These are phyloP conservation scores for Blepharisma stoltei DNA, from an alignment of 73 alveolate genomes.

Conservation along the genomic window DNA sequence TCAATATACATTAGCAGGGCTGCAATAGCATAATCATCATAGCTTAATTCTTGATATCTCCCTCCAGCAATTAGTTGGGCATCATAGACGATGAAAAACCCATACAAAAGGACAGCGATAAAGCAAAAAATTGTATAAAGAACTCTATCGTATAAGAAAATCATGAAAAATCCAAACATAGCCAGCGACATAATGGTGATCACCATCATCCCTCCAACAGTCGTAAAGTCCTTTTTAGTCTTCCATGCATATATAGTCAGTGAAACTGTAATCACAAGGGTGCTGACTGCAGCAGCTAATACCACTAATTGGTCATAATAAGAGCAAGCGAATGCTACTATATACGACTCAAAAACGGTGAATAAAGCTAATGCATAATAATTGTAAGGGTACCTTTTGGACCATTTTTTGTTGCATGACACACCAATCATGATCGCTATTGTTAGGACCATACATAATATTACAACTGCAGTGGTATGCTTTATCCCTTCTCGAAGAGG, in stretches of 20 bases:
- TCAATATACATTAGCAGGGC: constrained; percentile 59
- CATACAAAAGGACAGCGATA: constrained; percentile 48
- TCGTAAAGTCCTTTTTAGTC: constrained; percentile 82
- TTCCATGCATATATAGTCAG: constrained; percentile 88
- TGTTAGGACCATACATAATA: constrained; percentile 33
- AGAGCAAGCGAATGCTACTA: constrained; percentile 72
- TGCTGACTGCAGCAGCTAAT: constrained; percentile 81
- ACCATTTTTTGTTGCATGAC: constrained; percentile 51
- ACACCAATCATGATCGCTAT: constrained; percentile 49
- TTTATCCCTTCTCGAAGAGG: neutral
- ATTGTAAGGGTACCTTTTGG: constrained; percentile 88
- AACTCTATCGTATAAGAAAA: constrained; percentile 35
- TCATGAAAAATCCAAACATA: constrained; percentile 56
- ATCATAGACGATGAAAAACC: constrained; percentile 59
- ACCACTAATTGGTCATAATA: constrained; percentile 50
- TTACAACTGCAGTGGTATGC: neutral
- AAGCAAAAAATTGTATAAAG: constrained; percentile 43
- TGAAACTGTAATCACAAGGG: constrained; percentile 79
- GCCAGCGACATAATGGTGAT: constrained; percentile 52
- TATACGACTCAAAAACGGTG: constrained; percentile 85
- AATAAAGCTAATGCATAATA: constrained; percentile 72
- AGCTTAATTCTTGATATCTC: constrained; percentile 34
- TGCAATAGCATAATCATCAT: constrained; percentile 62
- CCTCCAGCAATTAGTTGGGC: constrained; percentile 59
- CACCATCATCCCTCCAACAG: constrained; percentile 62